Evolutionary conservation across 2,329 filamentous ascomycete species (phyloP), one percentile per base, ranked within the genome.

Genomic region (Aureobasidium vineae): DNA sequence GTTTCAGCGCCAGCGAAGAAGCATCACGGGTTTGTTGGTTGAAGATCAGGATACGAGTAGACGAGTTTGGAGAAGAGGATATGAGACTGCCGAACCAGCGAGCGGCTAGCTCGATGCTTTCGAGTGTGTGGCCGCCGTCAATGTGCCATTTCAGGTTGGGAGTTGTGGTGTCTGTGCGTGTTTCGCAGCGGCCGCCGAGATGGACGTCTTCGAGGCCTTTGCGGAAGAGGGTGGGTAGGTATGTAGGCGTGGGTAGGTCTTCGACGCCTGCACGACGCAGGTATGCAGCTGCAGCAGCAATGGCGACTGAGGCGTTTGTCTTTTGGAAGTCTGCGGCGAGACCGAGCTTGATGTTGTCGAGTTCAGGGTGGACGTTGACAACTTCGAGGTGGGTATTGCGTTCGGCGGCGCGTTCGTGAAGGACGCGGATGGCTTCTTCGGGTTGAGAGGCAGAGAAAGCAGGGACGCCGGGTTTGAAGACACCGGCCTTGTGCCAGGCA

Each of bases 1-100:
- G 80, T 0, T 83, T 83, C 38, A 78, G 79, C 2, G 94, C 84
- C 1, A 96, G 82, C 19, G 84, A 80, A 4, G 81, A 79, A 5
- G 90, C 90, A 73, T 97, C 88, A 38, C 92, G 86, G 11, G 91
- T 92, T 74, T 97, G 92, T 77, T 97, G 94, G 77, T 97, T 97
- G 82, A 98, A 98, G 56, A 98, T 84, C 53, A 98, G 79, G 66
- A 89, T 81, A 0, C 91, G 80, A 5, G 76, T 73, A 13, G 76
- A 75, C 52, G 77, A 45, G 1, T 40, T 21, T 36, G 38, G 11
- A n/a, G 70, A 60, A 19, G 75, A 72, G 15, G 73, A 70, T 43
- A 74, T 78, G 69, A 71, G 76, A 52, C 76, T 74, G 8, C 85
- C 85, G 72, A 94, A 94, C 93, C 93, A 97, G 70, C 81, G 82